Base-by-base conservation (phyloP, 2,329 filamentous ascomycete species). In the Elsinoe perseae region DNA sequence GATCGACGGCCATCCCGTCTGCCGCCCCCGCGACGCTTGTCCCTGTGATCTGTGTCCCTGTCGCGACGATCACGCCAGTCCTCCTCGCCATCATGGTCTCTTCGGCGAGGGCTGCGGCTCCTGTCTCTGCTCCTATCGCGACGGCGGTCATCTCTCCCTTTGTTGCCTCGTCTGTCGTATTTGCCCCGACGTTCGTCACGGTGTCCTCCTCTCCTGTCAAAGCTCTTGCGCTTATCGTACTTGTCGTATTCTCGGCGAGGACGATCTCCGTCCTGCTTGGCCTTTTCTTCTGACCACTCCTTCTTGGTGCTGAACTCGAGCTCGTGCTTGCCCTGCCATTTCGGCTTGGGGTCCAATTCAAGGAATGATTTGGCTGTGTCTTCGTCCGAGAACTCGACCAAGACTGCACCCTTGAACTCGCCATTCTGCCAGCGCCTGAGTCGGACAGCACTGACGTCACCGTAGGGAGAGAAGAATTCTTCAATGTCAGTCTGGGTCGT, bases 371-470 rank as follows among this genome's bases (percentile, higher is more conserved):
- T 80, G 65, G 88, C 85, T 20, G 82, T 80, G 63, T 95, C 88
- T 66, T 90, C 85, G 50, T 82, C 81, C 60, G 82, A 79, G 71
- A 97, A 98, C 72, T 96, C 92, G 62, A 95, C 89, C 68, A 96
- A 97, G 58, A 95, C 89, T 63, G 89, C 95, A 64, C 92, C 90
- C 80, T 98, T 98, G 84, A 97, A 98, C 54, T 80, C 74, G 65
- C 83, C 84, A 50, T 80, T 74, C 59, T 84, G 76, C 42, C 77
- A 78, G 62, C 93, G 89, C 63, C 95, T 89, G 61, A 98, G 86
- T 67, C 92, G 91, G 60, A 98, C 85, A 46, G 85, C 82, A 66
- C 87, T 89, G 64, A 89, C 81, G 28, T 86, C 79, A 46, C 91
- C 92, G 69, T 84, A 91, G 58, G 85, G 80, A 56, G 84, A 79